Conservation (phyloP, 345 rosid genomes). For the Bruguiera gymnorhiza region DNA sequence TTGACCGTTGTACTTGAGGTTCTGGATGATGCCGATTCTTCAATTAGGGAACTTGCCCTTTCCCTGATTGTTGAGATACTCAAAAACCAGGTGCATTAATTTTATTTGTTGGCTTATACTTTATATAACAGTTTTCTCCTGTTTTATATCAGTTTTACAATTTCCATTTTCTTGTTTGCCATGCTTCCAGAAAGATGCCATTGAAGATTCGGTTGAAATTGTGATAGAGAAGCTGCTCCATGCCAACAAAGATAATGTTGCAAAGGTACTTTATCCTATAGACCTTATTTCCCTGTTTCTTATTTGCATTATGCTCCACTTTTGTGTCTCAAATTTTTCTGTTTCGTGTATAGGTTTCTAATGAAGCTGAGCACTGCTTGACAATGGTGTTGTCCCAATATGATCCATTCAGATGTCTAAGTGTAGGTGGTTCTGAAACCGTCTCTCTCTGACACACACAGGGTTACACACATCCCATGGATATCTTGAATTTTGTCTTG, state of each 20-base stretch:
- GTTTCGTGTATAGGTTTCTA: slow-evolving; percentile 56
- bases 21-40: slow-evolving; percentile 65
- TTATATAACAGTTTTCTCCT: background rate
- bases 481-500: slow-evolving; percentile 2
- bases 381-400: slow-evolving; percentile 66
- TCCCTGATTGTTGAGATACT: slow-evolving; percentile 80
- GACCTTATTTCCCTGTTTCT: slow-evolving; percentile 7
- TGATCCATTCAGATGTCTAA: slow-evolving; percentile 96
- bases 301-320: background rate
- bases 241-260: slow-evolving; percentile 63
- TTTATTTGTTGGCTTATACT: slow-evolving; percentile 1
- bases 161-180: slow-evolving; percentile 8
- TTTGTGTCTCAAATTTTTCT: slow-evolving; percentile 15
- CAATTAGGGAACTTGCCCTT: slow-evolving; percentile 71
- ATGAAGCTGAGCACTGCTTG: slow-evolving; percentile 91
- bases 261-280: slow-evolving; percentile 49
- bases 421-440: slow-evolving; percentile 44
- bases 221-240: slow-evolving; percentile 92
- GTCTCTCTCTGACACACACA: background rate
- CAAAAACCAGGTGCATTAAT: slow-evolving; percentile 62
- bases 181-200: slow-evolving; percentile 64
- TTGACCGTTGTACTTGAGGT: slow-evolving; percentile 94
- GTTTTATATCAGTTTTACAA: background rate
- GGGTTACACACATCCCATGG: background rate
- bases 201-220: slow-evolving; percentile 95